Evolutionary conservation across 371 early-diverging fungal species (phyloP).

Genomic region (Rhizopus sp.): DNA sequence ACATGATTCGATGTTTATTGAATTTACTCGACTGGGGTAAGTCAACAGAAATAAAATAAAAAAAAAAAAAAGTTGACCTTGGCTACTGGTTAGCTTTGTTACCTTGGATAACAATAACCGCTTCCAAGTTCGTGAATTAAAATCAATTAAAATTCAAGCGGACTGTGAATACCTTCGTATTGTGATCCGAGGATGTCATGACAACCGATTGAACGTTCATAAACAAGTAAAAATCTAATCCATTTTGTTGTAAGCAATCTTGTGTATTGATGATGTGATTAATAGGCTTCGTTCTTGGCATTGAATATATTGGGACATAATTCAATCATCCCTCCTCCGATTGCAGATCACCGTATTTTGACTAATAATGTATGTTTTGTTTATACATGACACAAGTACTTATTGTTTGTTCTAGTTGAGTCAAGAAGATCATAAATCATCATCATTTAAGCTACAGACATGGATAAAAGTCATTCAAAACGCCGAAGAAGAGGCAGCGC

Average conservation of each 20-base stretch:
- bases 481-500: conserved; percentile 42
- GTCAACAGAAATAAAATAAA: neutral
- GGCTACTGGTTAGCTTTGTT: conserved; percentile 28
- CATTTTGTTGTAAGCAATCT: neutral
- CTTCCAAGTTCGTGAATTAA: conserved; percentile 65
- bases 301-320: conserved; percentile 54
- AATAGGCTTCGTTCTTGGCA: conserved; percentile 60
- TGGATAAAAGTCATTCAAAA: conserved; percentile 41
- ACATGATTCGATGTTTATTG: conserved; percentile 27
- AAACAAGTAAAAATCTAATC: conserved; percentile 60
- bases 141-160: conserved; percentile 73
- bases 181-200: conserved; percentile 68
- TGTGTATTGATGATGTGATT: neutral
- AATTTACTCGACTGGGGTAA: conserved; percentile 45
- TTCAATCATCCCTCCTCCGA: neutral
- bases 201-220: conserved; percentile 72
- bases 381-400: too few species aligned
- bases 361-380: too few species aligned
- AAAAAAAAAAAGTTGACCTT: neutral
- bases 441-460: conserved; percentile 35
- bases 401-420: neutral
- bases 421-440: neutral
- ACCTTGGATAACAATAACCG: conserved; percentile 36
- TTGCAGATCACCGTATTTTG: neutral
- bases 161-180: conserved; percentile 73